Conservation (phyloP, 345 rosid species). For the Mangifera indica region DNA sequence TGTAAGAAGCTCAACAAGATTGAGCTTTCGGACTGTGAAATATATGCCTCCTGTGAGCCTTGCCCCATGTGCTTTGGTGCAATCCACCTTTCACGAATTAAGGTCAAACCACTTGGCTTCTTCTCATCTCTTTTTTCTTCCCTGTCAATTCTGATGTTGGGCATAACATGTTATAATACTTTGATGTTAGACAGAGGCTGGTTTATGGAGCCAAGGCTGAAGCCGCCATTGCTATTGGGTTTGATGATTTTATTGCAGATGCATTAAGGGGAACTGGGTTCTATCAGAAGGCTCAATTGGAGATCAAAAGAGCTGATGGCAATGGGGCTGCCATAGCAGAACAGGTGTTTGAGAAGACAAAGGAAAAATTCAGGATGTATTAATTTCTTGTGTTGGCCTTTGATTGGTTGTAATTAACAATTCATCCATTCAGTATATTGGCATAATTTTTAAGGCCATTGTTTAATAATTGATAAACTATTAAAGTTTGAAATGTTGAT, state of each 20-base stretch:
- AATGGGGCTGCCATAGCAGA: constrained; percentile 54
- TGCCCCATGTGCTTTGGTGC: constrained; percentile 80
- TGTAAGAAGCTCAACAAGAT: constrained; percentile 59
- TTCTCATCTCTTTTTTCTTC: neutral
- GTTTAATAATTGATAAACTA: neutral
- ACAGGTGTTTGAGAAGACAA: constrained; percentile 61
- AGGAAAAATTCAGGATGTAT: constrained; percentile 57
- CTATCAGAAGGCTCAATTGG: constrained; percentile 61
- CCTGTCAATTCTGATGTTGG: neutral
- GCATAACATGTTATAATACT: neutral
- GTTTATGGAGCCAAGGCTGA: constrained; percentile 73
- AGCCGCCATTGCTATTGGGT: constrained; percentile 69
- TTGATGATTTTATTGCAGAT: constrained; percentile 61
- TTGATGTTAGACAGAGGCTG: constrained; percentile 40
- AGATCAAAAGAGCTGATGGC: constrained; percentile 60
- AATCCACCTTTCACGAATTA: constrained; percentile 57
- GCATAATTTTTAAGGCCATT: constrained; percentile 14
- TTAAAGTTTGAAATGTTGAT: neutral
- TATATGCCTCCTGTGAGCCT: constrained; percentile 67
- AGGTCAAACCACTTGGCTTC: constrained; percentile 31
- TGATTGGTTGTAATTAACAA: neutral
- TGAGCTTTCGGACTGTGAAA: constrained; percentile 62
- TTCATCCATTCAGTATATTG: constrained; percentile 1
- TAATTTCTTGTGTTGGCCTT: constrained; percentile 22
- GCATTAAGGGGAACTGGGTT: constrained; percentile 59